Evolutionary conservation across 2,329 filamentous ascomycete genomes (phyloP).

Genomic region (Microcera coccophila): DNA sequence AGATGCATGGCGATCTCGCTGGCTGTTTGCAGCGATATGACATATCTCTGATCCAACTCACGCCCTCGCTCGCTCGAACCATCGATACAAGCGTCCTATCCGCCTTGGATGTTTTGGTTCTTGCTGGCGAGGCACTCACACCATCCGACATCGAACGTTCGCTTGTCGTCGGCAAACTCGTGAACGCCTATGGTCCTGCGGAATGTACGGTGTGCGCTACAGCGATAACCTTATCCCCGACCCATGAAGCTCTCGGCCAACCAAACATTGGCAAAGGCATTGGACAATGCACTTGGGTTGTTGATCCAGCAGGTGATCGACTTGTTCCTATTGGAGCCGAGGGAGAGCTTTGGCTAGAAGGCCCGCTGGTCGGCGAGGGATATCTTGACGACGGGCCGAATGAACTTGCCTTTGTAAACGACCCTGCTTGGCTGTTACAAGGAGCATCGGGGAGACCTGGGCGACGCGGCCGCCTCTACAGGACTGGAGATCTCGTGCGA

Average conservation of each 20-base stretch:
- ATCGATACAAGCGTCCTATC: constrained; percentile 12
- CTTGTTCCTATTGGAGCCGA: constrained; percentile 30
- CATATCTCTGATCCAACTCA: not conserved
- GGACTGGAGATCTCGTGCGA: constrained; percentile 46
- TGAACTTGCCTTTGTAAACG: constrained; percentile 45
- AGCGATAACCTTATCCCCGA: too few relatives aligned
- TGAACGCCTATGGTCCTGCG: constrained; percentile 17
- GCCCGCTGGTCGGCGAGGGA: constrained; percentile 44
- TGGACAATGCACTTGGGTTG: constrained; percentile 26
- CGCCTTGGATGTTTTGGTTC: constrained; percentile 4
- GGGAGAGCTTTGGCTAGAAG: constrained; percentile 39
- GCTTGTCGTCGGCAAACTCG: constrained; percentile 7
- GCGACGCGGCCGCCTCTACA: constrained; percentile 34
- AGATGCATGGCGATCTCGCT: not conserved
- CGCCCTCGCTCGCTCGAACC: constrained; percentile 7
- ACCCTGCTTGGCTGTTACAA: constrained; percentile 27
- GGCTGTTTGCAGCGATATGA: not conserved
- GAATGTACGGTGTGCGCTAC: constrained; percentile 8
- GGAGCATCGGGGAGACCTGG: too few relatives aligned
- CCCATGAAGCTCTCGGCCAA: too few relatives aligned
- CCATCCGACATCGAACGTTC: constrained; percentile 1
- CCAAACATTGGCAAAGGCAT: not conserved
- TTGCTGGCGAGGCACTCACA: constrained; percentile 15
- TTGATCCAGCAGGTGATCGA: constrained; percentile 24
- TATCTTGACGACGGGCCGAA: constrained; percentile 47